phyloP scores from a whole-genome alignment of 2,329 filamentous ascomycete genomes.

The Epichloe aotearoae region DNA sequence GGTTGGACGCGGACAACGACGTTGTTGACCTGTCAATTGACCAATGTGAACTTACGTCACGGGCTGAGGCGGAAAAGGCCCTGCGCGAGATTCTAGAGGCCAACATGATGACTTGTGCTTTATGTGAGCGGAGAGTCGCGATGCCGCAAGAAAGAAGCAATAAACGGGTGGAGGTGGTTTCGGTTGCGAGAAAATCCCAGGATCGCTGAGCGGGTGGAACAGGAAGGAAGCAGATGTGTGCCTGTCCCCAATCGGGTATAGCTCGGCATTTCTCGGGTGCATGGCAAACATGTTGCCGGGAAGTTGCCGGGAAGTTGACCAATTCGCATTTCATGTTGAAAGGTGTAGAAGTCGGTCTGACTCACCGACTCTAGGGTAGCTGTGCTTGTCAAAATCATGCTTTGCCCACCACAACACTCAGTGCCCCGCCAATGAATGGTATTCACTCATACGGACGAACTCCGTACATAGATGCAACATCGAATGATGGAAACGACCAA shows the following conservation, averaged over 20 bases:
- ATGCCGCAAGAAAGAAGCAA: conserved; percentile 8
- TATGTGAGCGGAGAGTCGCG: conserved; percentile 8
- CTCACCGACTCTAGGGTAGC: not conserved
- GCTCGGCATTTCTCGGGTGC: conserved; percentile 10
- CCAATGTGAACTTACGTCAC: conserved; percentile 45
- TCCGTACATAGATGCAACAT: not conserved
- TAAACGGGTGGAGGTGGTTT: conserved; percentile 4
- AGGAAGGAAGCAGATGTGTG: not conserved
- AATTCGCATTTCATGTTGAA: not conserved
- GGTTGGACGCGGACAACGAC: not conserved
- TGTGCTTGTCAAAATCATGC: not conserved
- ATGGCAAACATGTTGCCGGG: not conserved
- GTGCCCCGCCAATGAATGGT: not conserved
- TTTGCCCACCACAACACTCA: not conserved
- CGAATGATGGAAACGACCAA: not conserved
- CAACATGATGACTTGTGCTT: conserved; percentile 48
- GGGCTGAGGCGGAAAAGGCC: conserved; percentile 68
- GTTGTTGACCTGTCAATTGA: not conserved
- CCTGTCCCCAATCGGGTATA: conserved; percentile 10
- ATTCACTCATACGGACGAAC: not conserved
- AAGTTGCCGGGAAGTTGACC: too few species aligned
- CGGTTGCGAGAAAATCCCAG: conserved; percentile 8
- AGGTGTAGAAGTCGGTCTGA: not conserved
- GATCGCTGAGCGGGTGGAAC: conserved; percentile 5
- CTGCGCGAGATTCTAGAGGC: conserved; percentile 58